Conservation (phyloP, 352 stramenopile genomes). For the Aphanomyces euteiches region DNA sequence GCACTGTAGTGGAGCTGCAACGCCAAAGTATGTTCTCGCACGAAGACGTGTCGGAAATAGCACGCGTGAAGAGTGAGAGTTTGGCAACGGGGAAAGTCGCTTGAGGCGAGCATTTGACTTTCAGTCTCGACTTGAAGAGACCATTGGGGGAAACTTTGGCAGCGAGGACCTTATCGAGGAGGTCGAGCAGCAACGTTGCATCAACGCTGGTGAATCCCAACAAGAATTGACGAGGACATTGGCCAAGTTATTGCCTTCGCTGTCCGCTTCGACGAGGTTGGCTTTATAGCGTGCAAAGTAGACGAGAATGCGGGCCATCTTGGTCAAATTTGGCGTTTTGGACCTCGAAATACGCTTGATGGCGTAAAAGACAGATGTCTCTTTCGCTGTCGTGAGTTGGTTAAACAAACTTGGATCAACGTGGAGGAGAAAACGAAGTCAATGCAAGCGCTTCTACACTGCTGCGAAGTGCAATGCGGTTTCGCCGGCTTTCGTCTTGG, state of each 20-base stretch:
- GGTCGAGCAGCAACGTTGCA: not conserved
- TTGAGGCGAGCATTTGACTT: conserved; percentile 33
- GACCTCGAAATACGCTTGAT: conserved; percentile 33
- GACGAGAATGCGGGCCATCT: not conserved
- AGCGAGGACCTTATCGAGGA: not conserved
- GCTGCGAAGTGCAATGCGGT: conserved; percentile 59
- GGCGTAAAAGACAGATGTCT: conserved; percentile 53
- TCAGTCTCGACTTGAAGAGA: not conserved
- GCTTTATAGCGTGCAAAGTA: conserved; percentile 16
- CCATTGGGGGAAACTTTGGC: conserved; percentile 2
- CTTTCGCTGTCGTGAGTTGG: conserved; percentile 40
- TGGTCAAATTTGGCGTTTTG: conserved; percentile 1
- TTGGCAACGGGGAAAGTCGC: conserved; percentile 29
- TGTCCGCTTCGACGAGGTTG: conserved; percentile 38
- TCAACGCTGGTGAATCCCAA: not conserved
- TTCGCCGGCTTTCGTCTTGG: conserved; percentile 41
- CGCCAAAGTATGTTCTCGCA: conserved; percentile 42
- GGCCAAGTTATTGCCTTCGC: not conserved
- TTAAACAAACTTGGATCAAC: conserved; percentile 47
- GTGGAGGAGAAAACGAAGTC: conserved; percentile 68
- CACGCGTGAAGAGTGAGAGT: conserved; percentile 44
- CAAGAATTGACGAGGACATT: not conserved
- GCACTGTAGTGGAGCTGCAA: conserved; percentile 57
- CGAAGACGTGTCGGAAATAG: conserved; percentile 33
- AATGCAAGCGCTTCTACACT: conserved; percentile 45